phyloP scores from a whole-genome alignment of 176 grass and related monocot species.

The Carex parvula region DNA sequence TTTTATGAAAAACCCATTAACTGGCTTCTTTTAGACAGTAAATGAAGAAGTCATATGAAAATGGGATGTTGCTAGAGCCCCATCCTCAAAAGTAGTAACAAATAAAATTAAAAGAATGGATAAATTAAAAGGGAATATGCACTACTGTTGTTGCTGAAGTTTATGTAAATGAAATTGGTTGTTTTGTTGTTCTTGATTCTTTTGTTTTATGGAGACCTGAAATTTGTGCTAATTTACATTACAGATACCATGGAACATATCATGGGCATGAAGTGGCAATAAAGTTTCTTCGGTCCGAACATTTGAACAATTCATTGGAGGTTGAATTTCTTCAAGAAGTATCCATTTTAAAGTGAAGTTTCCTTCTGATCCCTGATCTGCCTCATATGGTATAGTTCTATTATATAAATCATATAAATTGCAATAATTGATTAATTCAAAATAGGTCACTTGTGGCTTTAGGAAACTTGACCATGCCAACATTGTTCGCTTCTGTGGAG shows the following conservation, averaged over 20 bases:
- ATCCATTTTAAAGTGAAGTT: slow-evolving; percentile 65
- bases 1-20: not conserved
- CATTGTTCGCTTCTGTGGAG: slow-evolving; percentile 68
- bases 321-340: slow-evolving; percentile 96
- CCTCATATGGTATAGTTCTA: slow-evolving; percentile 31
- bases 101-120: not conserved
- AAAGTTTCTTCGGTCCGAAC: slow-evolving; percentile 68
- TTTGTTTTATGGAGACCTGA: not conserved
- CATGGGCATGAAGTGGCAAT: slow-evolving; percentile 73
- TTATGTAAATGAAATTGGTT: too few relatives aligned
- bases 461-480: slow-evolving; percentile 85
- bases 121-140: not conserved
- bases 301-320: slow-evolving; percentile 59
- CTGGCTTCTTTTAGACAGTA: not conserved
- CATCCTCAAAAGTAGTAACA: not conserved
- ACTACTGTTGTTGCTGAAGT: not conserved
- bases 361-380: slow-evolving; percentile 25
- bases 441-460: slow-evolving; percentile 34
- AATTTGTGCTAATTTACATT: slow-evolving; percentile 18
- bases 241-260: slow-evolving; percentile 73
- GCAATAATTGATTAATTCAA: slow-evolving; percentile 34
- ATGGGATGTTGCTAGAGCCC: not conserved
- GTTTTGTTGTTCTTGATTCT: not conserved
- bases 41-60: not conserved
- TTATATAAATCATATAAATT: slow-evolving; percentile 17